A percentile compares a stretch with the other conserved stretches of the same genome.
phyloP scores from a whole-genome alignment of 495 filamentous ascomycete species.

The Clohesyomyces aquaticus region DNA sequence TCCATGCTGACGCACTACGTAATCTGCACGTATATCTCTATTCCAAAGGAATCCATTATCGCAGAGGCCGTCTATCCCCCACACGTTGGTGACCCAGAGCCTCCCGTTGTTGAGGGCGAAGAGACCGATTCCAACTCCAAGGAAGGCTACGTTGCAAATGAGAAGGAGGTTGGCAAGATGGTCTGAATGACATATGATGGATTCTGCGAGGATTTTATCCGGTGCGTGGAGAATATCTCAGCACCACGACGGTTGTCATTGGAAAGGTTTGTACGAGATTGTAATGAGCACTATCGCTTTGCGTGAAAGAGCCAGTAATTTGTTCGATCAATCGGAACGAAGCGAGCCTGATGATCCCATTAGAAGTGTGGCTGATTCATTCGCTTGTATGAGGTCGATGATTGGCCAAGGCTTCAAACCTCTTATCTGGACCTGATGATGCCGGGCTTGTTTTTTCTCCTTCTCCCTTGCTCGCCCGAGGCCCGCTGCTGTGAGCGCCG shows the following conservation, averaged over 20 bases:
- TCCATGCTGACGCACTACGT: conserved; percentile 47
- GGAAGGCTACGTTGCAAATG: conserved; percentile 27
- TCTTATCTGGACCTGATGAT: conserved; percentile 29
- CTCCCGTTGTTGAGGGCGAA: conserved; percentile 33
- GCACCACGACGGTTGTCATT: too few relatives aligned
- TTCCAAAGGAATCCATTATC: conserved; percentile 43
- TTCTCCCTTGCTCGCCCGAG: not conserved
- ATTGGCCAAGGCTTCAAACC: conserved; percentile 6
- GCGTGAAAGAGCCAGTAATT: not conserved
- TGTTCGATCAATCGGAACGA: not conserved
- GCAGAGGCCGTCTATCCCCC: conserved; percentile 51
- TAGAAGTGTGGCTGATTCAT: conserved; percentile 27
- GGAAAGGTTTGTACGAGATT: not conserved
- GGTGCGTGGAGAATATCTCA: too few relatives aligned
- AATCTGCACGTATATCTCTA: conserved; percentile 49
- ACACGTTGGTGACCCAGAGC: conserved; percentile 44
- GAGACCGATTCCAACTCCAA: conserved; percentile 30
- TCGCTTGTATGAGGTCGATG: conserved; percentile 8
- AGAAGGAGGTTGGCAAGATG: conserved; percentile 32
- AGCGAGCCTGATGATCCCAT: conserved; percentile 3
- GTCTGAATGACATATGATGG: conserved; percentile 10
- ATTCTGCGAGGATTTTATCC: too few relatives aligned
- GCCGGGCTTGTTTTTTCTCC: conserved; percentile 5
- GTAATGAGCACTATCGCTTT: not conserved
- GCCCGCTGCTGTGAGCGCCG: conserved; percentile 12